Evolutionary conservation across 768 basidiomycete genomes (phyloP).

Genomic region (Auricularia heimuer): DNA sequence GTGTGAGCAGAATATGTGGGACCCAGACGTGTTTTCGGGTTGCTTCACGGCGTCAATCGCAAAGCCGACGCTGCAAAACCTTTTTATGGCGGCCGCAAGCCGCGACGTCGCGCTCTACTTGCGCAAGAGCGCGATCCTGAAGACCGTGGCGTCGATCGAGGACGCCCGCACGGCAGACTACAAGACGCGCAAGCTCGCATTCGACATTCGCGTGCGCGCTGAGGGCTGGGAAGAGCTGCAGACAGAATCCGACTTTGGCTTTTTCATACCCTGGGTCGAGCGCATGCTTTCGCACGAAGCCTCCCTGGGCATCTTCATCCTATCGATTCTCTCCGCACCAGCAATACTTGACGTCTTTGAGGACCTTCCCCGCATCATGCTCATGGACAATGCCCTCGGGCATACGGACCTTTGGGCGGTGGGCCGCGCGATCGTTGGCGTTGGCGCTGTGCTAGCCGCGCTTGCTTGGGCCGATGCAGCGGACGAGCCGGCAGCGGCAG

Average conservation of each 20-base stretch:
- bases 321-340: constrained; percentile 3
- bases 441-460: constrained; percentile 56
- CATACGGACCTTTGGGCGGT: constrained; percentile 16
- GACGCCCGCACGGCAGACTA: background rate
- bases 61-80: constrained; percentile 35
- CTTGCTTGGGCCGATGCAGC: constrained; percentile 77
- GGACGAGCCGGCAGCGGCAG: constrained; percentile 52
- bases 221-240: background rate
- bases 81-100: background rate
- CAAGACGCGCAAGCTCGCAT: background rate
- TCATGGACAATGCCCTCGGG: constrained; percentile 1
- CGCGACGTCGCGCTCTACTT: background rate
- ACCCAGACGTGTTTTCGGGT: constrained; percentile 17
- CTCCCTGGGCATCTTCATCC: constrained; percentile 6
- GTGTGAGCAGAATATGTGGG: background rate
- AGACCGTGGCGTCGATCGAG: background rate
- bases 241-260: background rate
- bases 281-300: constrained; percentile 5
- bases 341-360: background rate
- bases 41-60: constrained; percentile 46
- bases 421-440: constrained; percentile 56
- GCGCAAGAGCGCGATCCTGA: background rate
- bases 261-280: background rate
- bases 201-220: background rate
- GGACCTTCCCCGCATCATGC: background rate